Evolutionary conservation across 345 rosid genomes (phyloP), one percentile per base, ranked within the genome.

Genomic region (Boechera divaricarpa): DNA sequence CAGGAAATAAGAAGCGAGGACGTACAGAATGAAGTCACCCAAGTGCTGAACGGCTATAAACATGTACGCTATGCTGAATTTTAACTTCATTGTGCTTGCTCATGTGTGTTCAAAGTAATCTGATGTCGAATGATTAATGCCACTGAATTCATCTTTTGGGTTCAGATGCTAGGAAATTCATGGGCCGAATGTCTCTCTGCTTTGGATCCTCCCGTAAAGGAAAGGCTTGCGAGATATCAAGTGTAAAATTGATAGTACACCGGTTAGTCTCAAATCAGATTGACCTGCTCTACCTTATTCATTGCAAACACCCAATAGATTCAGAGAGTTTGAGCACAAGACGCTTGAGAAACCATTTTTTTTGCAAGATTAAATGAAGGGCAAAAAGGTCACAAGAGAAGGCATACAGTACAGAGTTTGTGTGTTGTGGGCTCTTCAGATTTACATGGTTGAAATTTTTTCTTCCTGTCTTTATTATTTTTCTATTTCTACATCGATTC

Each of bases 181-280:
- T 96, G 98, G 98, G 94, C 88, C 60, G 92, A 91, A 77, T 96
- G 81, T 65, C 83, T 86, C 80, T 88, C 99, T 73, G 89, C 95
- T 10, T 77, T 96, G 88, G 94, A 92, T 63, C 86, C 96, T 77
- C 88, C 87, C 0, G 92, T 88, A 74, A 91, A 90, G 86, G 99
- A 96, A 79, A 90, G 85, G 79, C 86, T 96, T 42, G 84, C 85
- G 28, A 88, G 90, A 83, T 96, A 93, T 86, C 87, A 85, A 86
- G 91, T 90, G 48, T 94, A 82, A 64, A 8, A 47, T 35, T 47
- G 45, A 47, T 32, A 44, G 24, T 66, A 67, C 69, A 59, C 69
- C 5, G 39, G 10, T 66, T 66, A 41, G 51, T 67, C 74, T 49
- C 74, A 72, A 55, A 59, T 42, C 45, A 42, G 65, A 48, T 54